phyloP scores from a whole-genome alignment of 345 rosid genomes.

The Turnera subulata region DNA sequence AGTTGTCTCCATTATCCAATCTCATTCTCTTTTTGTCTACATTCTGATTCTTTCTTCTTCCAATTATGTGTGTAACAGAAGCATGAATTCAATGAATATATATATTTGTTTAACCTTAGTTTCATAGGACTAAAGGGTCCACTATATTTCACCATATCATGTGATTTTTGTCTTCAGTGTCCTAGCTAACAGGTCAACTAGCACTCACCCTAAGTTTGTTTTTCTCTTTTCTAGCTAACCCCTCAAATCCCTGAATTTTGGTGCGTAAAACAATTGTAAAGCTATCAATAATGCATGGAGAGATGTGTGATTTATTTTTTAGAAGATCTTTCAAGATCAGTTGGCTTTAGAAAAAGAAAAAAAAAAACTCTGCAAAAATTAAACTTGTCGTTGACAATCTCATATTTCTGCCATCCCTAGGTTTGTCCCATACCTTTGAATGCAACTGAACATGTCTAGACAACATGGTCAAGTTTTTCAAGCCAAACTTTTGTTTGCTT shows the following conservation, averaged over 20 bases:
- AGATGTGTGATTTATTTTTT: too few relatives aligned
- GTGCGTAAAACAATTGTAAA: not conserved
- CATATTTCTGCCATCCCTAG: constrained; percentile 2
- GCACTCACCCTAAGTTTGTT: not conserved
- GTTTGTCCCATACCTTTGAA: constrained; percentile 19
- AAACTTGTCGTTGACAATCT: not conserved
- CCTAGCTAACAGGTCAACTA: not conserved
- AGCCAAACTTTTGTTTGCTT: constrained; percentile 5
- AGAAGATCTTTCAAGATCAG: too few relatives aligned
- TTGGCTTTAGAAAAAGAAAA: not conserved
- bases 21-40: too few relatives aligned
- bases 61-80: too few relatives aligned
- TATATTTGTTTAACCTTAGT: too few relatives aligned
- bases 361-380: not conserved
- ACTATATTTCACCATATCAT: constrained; percentile 5
- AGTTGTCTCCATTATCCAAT: too few relatives aligned
- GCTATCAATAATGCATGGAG: not conserved
- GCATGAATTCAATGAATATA: too few relatives aligned
- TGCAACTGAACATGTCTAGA: constrained; percentile 17
- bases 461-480: constrained; percentile 15
- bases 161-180: constrained; percentile 10
- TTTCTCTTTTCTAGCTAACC: not conserved
- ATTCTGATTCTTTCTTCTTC: too few relatives aligned
- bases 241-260: not conserved
- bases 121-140: constrained; percentile 13